Base-by-base conservation (phyloP, 2,329 filamentous ascomycete genomes). In the Colletotrichum caudatum region DNA sequence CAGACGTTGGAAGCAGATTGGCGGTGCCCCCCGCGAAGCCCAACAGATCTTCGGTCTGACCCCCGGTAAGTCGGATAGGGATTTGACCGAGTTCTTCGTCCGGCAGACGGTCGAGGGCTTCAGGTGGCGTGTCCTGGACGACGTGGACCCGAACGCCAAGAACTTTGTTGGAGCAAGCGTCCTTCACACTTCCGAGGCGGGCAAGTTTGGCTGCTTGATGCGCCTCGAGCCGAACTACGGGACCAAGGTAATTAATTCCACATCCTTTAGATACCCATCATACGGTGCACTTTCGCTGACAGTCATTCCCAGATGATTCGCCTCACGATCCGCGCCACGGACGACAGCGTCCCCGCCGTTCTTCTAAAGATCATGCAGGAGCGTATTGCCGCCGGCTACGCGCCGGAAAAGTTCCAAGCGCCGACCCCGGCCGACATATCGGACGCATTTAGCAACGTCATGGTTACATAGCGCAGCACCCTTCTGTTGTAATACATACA, bases 1-100 rank as follows among this genome's bases (percentile, higher is more conserved):
- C 89, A 98, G 97, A 86, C 88, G 97, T 63, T 99, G 96, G 96
- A 97, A 97, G 86, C 96, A 99, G 83, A 98, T 99, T 76, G 96
- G 96, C 16, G 94, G 93, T 6, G 90, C 90, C 1, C 92, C 95
- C 1, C 89, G 97, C 39, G 97, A 99, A 81, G 91, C 93, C 0
- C 96, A 99, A 80, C 89, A 89, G 59, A 94, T 98, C 41, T 97
- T 99, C 81, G 90, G 91, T 0, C 80, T 95, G 14, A 82, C 84
- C 1, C 80, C 80, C 1, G 87, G 86, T 37, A 86, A 82, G 74
- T 86, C 88, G 20, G 85, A 86, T 16, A 85, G 89, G 70, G 91
- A 92, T 74, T 89, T 97, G 73, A 92, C 87, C 71, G 89, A 93
- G 70, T 82, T 84, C 2, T 94, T 93, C 75, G 92, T 97, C 56